These are phyloP conservation scores for Termitomyces sp. DNA, from an alignment of 768 basidiomycete genomes.

Conservation along the genomic window DNA sequence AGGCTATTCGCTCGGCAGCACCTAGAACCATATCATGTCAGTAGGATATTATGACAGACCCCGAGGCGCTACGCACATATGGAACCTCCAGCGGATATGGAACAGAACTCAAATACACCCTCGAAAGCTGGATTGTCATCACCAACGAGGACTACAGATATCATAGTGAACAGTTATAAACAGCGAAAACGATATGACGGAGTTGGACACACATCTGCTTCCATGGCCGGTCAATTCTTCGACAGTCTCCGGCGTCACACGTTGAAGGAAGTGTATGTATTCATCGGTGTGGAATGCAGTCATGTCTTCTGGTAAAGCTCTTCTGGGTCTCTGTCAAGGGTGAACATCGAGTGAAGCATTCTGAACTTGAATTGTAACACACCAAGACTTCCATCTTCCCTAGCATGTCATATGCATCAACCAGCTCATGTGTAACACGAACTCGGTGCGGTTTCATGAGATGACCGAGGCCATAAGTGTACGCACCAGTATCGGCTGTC, in stretches of 20 bases:
- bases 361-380: conserved; percentile 20
- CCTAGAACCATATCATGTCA: conserved; percentile 33
- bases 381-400: conserved; percentile 92
- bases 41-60: neutral
- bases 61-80: conserved; percentile 53
- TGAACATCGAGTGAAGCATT: neutral
- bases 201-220: conserved; percentile 63
- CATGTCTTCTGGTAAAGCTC: conserved; percentile 73
- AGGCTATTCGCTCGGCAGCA: conserved; percentile 75
- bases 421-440: conserved; percentile 88
- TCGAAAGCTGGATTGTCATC: conserved; percentile 98
- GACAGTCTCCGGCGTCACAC: conserved; percentile 87
- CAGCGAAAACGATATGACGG: neutral
- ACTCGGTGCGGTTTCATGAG: conserved; percentile 98
- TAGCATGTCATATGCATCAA: conserved; percentile 89
- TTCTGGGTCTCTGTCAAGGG: conserved; percentile 54
- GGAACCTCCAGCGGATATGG: conserved; percentile 93
- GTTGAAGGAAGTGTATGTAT: conserved; percentile 87
- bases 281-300: conserved; percentile 98
- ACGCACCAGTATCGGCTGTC: conserved; percentile 62
- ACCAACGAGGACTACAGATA: conserved; percentile 52
- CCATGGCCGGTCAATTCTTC: conserved; percentile 83
- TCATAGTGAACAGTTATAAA: neutral
- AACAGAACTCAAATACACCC: conserved; percentile 94
- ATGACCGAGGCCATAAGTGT: conserved; percentile 84